Conservation (phyloP, 2,329 filamentous ascomycete species). For the Blumeriella jaapii region DNA sequence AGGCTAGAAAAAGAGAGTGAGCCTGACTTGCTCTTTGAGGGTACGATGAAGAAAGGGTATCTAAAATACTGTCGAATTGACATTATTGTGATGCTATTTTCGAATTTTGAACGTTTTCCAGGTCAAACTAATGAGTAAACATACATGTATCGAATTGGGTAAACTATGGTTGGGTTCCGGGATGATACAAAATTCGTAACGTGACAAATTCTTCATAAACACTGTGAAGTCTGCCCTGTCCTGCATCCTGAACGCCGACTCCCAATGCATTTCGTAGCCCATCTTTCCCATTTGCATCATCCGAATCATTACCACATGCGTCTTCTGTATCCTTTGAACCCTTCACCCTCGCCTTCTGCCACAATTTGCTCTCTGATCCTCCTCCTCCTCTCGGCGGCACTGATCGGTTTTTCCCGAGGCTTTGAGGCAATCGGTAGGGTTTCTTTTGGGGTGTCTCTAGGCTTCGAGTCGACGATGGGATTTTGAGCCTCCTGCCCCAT, state of each 20-base stretch:
- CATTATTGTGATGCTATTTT: too few relatives aligned
- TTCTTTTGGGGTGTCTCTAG: conserved; percentile 42
- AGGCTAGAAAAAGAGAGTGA: conserved; percentile 11
- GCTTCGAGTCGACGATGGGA: conserved; percentile 4
- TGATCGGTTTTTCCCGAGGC: conserved; percentile 15
- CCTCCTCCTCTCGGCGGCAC: conserved; percentile 34
- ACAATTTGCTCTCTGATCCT: conserved; percentile 47
- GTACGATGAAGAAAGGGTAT: too few relatives aligned
- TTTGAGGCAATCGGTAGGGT: conserved; percentile 21
- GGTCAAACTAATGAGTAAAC: too few relatives aligned
- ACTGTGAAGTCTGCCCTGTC: too few relatives aligned
- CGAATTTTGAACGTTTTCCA: too few relatives aligned
- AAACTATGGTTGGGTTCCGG: too few relatives aligned
- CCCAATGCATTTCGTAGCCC: too few relatives aligned
- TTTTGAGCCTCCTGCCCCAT: conserved; percentile 2
- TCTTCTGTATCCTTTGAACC: conserved; percentile 38
- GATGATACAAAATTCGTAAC: too few relatives aligned
- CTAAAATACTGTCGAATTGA: too few relatives aligned
- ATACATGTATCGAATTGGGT: too few relatives aligned
- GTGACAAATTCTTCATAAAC: too few relatives aligned
- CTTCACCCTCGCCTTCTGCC: conserved; percentile 30
- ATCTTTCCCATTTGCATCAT: not conserved
- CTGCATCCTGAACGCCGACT: too few relatives aligned
- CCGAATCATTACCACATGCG: conserved; percentile 36
- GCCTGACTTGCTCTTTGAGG: conserved; percentile 11